Base-by-base conservation (phyloP, 2,329 filamentous ascomycete genomes). In the Penicillium sp. region DNA sequence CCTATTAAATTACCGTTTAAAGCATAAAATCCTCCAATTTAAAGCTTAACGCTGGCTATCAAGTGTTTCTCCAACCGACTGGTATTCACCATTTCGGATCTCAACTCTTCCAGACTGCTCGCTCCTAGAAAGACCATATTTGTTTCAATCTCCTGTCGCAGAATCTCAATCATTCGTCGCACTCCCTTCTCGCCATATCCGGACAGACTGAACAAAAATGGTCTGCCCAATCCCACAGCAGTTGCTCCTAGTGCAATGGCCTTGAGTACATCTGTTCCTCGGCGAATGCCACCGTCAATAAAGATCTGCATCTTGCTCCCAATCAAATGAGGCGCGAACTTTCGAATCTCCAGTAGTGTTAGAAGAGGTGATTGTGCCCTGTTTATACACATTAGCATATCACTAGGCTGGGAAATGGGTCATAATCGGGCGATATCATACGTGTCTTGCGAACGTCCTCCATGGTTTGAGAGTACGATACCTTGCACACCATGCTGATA, bases 261-360 rank as follows among this genome's bases (percentile, higher is more conserved):
- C 69, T 89, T 89, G 62, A 89, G 78, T 3, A 89, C 82, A 64
- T 89, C 86, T 0, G 84, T 83, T 0, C 87, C 87, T 18, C 85
- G 75, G n/a, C 80, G 78, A 31, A 89, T 79, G 0, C 87, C 87
- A 0, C 86, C 85, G 59, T 89, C 86, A 4, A 89, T 74, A 50
- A 81, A 84, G 0, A 89, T 81, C 64, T 88, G 83, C 68, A 88
- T 76, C 50, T 72, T 72, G 26, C 81, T 78, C 4, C 58, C 55
- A 50, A 89, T 84, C 0, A 89, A 77, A 53, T 82, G 76, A 0
- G 86, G 85, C 40, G 81, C 85, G 60, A 81, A 81, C 61, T 79
- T 79, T 55, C 85, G 84, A 58, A 89, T 76, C 71, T 89, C 86
- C 1, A 89, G 71, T 4, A 89, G 67, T 0, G 84, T 79, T 34